Evolutionary conservation across 768 basidiomycete species (phyloP).

Genomic region (Boletus subparvulus): DNA sequence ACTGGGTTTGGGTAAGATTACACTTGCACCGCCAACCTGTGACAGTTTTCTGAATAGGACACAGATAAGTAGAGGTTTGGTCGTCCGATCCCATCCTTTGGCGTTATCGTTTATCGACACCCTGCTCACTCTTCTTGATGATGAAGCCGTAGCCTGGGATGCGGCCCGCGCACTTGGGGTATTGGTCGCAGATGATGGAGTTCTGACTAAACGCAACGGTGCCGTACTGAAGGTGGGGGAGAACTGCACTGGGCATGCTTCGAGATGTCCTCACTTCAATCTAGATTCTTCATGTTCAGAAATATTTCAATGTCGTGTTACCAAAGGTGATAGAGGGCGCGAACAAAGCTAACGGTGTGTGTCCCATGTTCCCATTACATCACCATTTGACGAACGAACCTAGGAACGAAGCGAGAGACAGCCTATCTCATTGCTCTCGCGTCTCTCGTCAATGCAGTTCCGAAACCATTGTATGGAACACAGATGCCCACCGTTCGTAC

Average conservation of each 20-base stretch:
- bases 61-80: constrained; percentile 77
- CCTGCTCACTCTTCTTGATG: constrained; percentile 70
- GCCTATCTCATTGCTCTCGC: constrained; percentile 83
- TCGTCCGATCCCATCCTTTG: constrained; percentile 67
- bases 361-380: background rate
- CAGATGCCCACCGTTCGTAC: constrained; percentile 60
- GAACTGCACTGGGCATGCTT: background rate
- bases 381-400: background rate
- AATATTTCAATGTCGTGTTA: constrained; percentile 68
- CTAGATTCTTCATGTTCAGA: constrained; percentile 74
- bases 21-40: background rate
- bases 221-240: constrained; percentile 69
- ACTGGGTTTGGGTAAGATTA: constrained; percentile 70
- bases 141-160: constrained; percentile 61
- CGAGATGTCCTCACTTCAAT: background rate
- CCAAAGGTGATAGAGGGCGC: constrained; percentile 74
- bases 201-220: constrained; percentile 76
- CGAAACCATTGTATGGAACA: constrained; percentile 68
- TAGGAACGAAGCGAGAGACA: constrained; percentile 55
- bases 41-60: constrained; percentile 1
- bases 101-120: constrained; percentile 57
- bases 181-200: constrained; percentile 56
- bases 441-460: constrained; percentile 75
- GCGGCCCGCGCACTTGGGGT: constrained; percentile 77
- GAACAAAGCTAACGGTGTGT: constrained; percentile 51